Percentiles rank a stretch among this genome's conserved stretches.
phyloP scores from a whole-genome alignment of 345 rosid genomes.

The Erysimum cheiranthoides region DNA sequence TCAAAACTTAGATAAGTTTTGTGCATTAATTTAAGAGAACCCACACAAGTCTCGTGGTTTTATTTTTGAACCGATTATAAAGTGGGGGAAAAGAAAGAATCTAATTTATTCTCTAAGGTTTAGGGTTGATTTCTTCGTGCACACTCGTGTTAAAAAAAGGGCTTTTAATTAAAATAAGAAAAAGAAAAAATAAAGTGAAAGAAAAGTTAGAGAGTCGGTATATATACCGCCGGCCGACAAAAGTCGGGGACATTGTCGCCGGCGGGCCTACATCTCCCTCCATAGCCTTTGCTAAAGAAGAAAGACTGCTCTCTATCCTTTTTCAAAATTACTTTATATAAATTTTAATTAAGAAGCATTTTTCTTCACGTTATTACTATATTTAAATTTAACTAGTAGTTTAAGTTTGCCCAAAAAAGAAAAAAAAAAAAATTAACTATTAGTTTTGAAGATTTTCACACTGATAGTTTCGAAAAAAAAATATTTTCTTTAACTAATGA shows the following conservation, averaged over 20 bases:
- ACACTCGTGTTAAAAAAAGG: conserved; percentile 23
- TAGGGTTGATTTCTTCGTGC: conserved; percentile 22
- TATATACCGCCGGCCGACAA: conserved; percentile 72
- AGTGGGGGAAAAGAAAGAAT: conserved; percentile 10
- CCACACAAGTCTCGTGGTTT: conserved; percentile 29
- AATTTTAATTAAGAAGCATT: not conserved
- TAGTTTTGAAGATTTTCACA: conserved; percentile 2
- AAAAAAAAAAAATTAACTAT: too few relatives aligned
- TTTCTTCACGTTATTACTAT: not conserved
- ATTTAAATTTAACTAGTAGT: not conserved
- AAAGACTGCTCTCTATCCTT: conserved; percentile 30
- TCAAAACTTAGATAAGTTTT: conserved; percentile 25
- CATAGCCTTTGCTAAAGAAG: conserved; percentile 49
- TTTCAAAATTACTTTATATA: not conserved
- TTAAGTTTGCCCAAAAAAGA: too few relatives aligned
- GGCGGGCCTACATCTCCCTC: conserved; percentile 36
- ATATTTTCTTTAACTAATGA: not conserved
- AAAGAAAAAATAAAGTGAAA: not conserved
- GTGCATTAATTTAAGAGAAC: conserved; percentile 4
- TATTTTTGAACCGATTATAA: conserved; percentile 2
- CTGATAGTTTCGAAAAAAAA: not conserved
- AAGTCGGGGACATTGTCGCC: conserved; percentile 36
- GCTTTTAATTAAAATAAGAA: conserved; percentile 7
- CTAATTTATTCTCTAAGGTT: conserved; percentile 14
- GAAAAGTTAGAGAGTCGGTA: conserved; percentile 50